Conservation (phyloP, 768 basidiomycete genomes). For the Imleria badia region DNA sequence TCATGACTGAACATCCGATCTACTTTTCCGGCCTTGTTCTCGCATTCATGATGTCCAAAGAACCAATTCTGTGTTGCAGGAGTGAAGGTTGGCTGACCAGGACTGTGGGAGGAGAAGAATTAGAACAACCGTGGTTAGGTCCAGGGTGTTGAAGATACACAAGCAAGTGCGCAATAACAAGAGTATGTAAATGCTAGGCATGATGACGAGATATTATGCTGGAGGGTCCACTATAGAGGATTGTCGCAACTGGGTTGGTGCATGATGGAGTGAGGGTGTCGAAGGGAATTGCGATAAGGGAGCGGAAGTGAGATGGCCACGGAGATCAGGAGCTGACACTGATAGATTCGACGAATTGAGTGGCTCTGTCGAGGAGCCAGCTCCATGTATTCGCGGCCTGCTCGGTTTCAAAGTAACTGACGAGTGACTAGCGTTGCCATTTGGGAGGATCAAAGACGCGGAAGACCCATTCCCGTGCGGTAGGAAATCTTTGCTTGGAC, state of each 20-base stretch:
- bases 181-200: conserved; percentile 12
- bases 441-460: conserved; percentile 16
- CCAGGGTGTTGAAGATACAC: conserved; percentile 24
- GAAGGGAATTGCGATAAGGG: conserved; percentile 12
- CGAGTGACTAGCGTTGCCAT: conserved; percentile 23
- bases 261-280: conserved; percentile 9
- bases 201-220: conserved; percentile 21
- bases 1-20: conserved; percentile 11
- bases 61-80: not conserved
- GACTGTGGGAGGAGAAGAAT: not conserved
- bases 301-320: conserved; percentile 7
- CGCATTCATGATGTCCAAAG: not conserved
- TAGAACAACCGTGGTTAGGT: not conserved
- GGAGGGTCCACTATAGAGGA: conserved; percentile 22
- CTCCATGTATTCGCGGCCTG: conserved; percentile 10
- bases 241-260: conserved; percentile 12
- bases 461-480: conserved; percentile 12
- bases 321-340: conserved; percentile 28
- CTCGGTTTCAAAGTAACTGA: conserved; percentile 24
- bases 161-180: conserved; percentile 18
- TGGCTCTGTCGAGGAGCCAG: conserved; percentile 4
- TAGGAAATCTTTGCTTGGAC: conserved; percentile 13
- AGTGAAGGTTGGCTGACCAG: not conserved
- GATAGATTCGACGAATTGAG: conserved; percentile 19
- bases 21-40: not conserved